Percentiles rank a stretch among this genome's conserved stretches.
These are phyloP conservation scores for Dichomitus squalens DNA, from an alignment of 1,284 basidiomycete genomes.

Conservation along the genomic window DNA sequence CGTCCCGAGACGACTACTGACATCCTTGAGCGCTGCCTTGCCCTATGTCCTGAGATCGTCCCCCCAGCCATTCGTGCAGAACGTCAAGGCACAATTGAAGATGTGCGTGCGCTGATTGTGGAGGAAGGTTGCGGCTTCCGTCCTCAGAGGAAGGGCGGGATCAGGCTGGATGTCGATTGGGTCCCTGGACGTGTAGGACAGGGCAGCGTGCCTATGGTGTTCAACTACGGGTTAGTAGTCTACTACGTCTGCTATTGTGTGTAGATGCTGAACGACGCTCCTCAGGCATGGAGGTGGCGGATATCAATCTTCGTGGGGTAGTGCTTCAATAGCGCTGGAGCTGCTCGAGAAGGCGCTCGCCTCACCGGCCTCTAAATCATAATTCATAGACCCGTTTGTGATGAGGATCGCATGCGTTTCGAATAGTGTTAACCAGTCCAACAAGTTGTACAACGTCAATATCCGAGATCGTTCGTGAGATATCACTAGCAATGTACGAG, in stretches of 20 bases:
- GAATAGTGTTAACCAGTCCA: no score
- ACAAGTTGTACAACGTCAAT: no score
- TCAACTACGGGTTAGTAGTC: constrained; percentile 48
- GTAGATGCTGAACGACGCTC: neutral
- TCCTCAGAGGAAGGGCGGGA: constrained; percentile 49
- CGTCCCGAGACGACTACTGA: constrained; percentile 60
- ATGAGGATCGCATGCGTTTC: no score
- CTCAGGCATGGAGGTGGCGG: constrained; percentile 47
- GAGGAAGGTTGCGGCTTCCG: constrained; percentile 66
- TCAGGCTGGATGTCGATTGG: constrained; percentile 43
- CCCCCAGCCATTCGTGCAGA: constrained; percentile 54
- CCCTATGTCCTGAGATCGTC: constrained; percentile 67
- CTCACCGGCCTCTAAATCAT: neutral
- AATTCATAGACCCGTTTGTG: neutral
- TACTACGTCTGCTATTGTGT: no score
- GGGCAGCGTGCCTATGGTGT: constrained; percentile 39
- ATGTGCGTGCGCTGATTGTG: constrained; percentile 62
- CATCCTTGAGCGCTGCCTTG: constrained; percentile 60
- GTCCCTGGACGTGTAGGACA: constrained; percentile 22
- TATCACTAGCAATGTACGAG: no score
- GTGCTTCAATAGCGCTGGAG: constrained; percentile 47
- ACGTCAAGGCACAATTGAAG: constrained; percentile 58
- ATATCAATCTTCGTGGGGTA: constrained; percentile 50
- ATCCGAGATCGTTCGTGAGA: no score
- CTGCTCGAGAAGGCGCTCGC: constrained; percentile 51